Evolutionary conservation across 495 filamentous ascomycete species (phyloP).

Genomic region (Neurospora sp.): DNA sequence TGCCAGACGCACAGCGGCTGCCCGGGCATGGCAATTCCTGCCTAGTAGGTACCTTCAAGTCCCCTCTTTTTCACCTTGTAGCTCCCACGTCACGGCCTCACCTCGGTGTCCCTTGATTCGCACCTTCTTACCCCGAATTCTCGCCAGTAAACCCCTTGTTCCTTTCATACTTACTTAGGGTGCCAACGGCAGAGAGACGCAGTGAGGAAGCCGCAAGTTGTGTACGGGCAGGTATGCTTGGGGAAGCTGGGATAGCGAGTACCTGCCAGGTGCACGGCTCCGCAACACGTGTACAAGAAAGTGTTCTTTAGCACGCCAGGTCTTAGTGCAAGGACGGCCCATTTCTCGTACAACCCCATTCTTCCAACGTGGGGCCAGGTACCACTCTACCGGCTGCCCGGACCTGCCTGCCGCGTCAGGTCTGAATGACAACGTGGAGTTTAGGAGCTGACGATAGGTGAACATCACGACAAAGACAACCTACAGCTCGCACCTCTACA

Average conservation of each 20-base stretch:
- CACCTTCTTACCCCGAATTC: neutral
- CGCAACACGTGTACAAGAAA: neutral
- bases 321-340: neutral
- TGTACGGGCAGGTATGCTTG: neutral
- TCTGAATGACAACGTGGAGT: conserved; percentile 26
- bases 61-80: neutral
- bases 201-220: neutral
- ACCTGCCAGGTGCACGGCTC: neutral
- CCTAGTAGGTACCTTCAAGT: neutral
- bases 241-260: neutral
- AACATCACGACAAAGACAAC: neutral
- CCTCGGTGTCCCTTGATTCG: neutral
- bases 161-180: neutral
- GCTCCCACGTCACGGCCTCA: neutral
- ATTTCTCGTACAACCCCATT: neutral
- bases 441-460: conserved; percentile 9
- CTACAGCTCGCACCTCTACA: neutral
- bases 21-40: neutral
- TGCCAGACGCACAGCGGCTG: neutral
- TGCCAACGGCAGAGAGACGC: neutral
- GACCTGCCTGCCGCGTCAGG: neutral
- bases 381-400: neutral
- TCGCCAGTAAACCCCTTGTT: neutral
- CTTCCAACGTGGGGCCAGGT: neutral
- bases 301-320: neutral